Percentiles rank a stretch among this genome's conserved stretches.
Conservation (phyloP, 768 basidiomycete species). For the Panellus pusillus region DNA sequence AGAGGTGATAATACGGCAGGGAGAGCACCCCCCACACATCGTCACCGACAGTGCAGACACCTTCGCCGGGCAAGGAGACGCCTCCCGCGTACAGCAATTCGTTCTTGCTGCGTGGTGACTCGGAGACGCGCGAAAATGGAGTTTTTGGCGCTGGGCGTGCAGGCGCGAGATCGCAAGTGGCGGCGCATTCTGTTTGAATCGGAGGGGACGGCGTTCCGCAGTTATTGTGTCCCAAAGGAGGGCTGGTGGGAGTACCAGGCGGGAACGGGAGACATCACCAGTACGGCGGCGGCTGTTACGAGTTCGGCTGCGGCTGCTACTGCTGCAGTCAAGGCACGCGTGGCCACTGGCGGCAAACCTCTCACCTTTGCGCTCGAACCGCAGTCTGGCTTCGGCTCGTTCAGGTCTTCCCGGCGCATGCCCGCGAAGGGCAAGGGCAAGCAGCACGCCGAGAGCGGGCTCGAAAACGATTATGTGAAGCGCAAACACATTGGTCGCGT, state of each 20-base stretch:
- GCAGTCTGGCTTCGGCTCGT: conserved; percentile 13
- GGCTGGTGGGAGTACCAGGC: conserved; percentile 80
- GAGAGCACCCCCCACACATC: conserved; percentile 51
- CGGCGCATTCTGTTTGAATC: no score
- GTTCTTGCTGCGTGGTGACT: no score
- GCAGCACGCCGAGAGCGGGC: conserved; percentile 89
- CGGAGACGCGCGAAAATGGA: no score
- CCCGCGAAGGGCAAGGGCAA: conserved; percentile 6
- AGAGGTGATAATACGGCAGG: conserved; percentile 6
- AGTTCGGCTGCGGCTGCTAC: no score
- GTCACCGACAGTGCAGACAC: conserved; percentile 60
- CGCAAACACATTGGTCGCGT: conserved; percentile 90
- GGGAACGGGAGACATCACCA: conserved; percentile 64
- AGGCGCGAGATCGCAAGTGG: no score
- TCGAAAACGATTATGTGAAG: conserved; percentile 95
- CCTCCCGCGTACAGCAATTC: no score
- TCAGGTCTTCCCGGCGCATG: conserved; percentile 12
- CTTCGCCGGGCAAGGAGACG: no score
- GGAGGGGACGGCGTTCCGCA: no score
- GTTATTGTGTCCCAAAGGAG: conserved; percentile 38
- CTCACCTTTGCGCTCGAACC: conserved; percentile 13
- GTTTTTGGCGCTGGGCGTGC: no score
- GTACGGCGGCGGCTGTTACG: conserved; percentile 24
- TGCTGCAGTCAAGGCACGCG: conserved; percentile 22
- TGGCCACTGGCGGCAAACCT: conserved; percentile 18